Base-by-base conservation (phyloP, 169 alveolate genomes). In the Babesia divergens region DNA sequence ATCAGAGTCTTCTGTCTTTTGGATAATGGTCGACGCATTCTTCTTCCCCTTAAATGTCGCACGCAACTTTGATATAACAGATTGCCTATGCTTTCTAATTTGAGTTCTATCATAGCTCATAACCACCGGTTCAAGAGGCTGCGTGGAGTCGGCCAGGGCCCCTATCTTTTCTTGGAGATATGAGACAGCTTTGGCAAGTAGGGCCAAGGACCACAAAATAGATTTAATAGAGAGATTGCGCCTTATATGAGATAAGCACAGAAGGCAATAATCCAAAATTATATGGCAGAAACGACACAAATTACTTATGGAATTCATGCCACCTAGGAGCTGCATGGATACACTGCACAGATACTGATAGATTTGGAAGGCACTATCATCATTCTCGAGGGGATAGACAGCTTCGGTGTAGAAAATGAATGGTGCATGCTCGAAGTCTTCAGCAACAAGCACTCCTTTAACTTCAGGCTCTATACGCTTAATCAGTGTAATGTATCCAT, bases 271-370 rank as follows among this genome's bases (percentile, higher is more conserved):
- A 46, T 62, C 72, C 38, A 62, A 24, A 14, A 62, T 16, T 32
- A 62, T 22, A 24, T 18, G 26, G 20, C 72, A 62, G 11, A 46
- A 29, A 9, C 59, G 72, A 16, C 35, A 29, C 46, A 62, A 40
- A 44, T 42, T 14, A 28, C 5, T 6, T 7, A 43, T 38, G 16
- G 44, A 6, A 32, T 47, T 62, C 9, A 43, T 22, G 5, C 35
- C 34, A 3, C 31, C 60, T 34, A 42, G 28, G 7, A 47, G n/a
- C 44, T 50, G 26, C 20, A 34, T 28, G 14, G 49, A 46, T 4
- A 31, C n/a, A 28, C 28, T 28, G 47, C 72, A 62, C 6, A 62
- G 53, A 13, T 62, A 62, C 14, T 62, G 72, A 59, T 62, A 62
- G 8, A 47, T 22, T 3, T 44, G 50, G 32, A 62, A 62, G 3